Evolutionary conservation across 106 monocot species (phyloP).

Genomic region (Apostasia ramifera): DNA sequence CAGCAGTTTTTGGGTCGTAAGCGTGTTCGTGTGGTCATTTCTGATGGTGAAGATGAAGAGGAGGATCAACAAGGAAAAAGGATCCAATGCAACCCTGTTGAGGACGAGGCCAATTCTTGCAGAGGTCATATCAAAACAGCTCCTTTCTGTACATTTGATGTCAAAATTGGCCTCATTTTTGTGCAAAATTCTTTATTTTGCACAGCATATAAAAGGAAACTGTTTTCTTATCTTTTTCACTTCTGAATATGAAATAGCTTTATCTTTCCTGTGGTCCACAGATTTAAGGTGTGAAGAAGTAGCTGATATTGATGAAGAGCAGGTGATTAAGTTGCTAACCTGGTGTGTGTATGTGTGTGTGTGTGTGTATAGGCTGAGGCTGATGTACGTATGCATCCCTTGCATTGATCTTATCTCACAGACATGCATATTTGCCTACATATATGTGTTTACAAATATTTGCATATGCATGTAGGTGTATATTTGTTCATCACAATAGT

Average conservation of each 20-base stretch:
- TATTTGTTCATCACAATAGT: no score
- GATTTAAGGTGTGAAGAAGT: constrained; percentile 10
- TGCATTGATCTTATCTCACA: no score
- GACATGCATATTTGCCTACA: no score
- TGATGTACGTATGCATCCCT: no score
- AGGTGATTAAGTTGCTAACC: constrained; percentile 19
- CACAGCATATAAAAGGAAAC: not conserved
- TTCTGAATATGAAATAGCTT: not conserved
- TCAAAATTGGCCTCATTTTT: not conserved
- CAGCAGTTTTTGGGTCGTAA: constrained; percentile 42
- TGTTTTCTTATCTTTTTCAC: constrained; percentile 1
- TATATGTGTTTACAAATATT: no score
- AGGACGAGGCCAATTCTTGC: constrained; percentile 25
- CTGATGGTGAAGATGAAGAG: constrained; percentile 84
- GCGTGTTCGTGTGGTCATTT: constrained; percentile 64
- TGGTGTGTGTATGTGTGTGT: no score
- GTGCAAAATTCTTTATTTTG: no score
- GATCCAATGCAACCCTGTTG: constrained; percentile 4
- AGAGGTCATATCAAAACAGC: constrained; percentile 16
- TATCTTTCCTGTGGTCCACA: constrained; percentile 13
- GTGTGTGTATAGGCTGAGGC: no score
- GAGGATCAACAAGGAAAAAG: constrained; percentile 16
- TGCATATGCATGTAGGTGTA: no score
- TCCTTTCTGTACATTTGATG: not conserved
- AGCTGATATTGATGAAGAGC: constrained; percentile 4